Conservation (phyloP, 768 basidiomycete genomes). For the Mycena floridula region DNA sequence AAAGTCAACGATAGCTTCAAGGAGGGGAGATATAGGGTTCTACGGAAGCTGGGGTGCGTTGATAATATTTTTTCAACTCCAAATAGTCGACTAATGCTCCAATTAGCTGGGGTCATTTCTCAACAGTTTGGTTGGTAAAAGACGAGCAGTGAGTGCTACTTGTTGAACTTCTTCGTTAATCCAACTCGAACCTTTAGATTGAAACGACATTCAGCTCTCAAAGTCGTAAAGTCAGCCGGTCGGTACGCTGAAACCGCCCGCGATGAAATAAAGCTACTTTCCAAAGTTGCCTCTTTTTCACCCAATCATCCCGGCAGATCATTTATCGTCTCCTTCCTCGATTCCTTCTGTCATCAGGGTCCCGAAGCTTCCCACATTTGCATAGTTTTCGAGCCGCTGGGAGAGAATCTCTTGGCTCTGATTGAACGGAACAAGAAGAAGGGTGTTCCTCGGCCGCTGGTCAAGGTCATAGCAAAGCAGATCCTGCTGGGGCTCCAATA, state of each 20-base stretch:
- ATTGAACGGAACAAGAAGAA: conserved; percentile 77
- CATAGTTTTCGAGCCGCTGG: conserved; percentile 86
- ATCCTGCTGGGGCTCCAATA: conserved; percentile 86
- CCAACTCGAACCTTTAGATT: conserved; percentile 51
- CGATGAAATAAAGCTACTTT: conserved; percentile 91
- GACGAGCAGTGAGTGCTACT: conserved; percentile 68
- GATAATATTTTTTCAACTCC: conserved; percentile 8
- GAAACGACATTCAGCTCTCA: conserved; percentile 80
- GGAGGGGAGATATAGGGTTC: conserved; percentile 75
- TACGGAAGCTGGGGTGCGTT: conserved; percentile 83
- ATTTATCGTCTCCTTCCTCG: conserved; percentile 85
- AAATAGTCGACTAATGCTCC: conserved; percentile 14
- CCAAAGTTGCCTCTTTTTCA: conserved; percentile 64
- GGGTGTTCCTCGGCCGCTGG: conserved; percentile 75
- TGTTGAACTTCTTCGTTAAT: conserved; percentile 4
- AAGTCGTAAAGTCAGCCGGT: conserved; percentile 91
- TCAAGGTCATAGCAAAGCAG: conserved; percentile 83
- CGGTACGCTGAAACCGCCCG: conserved; percentile 95
- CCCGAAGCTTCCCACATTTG: conserved; percentile 77
- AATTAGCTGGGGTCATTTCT: conserved; percentile 88
- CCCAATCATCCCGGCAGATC: conserved; percentile 73
- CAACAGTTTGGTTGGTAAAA: conserved; percentile 88
- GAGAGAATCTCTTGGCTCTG: conserved; percentile 70
- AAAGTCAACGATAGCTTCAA: conserved; percentile 82
- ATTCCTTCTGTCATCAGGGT: conserved; percentile 77